These are phyloP conservation scores for Arthrobotrys musiformis DNA, from an alignment of 2,329 filamentous ascomycete genomes.

Conservation along the genomic window DNA sequence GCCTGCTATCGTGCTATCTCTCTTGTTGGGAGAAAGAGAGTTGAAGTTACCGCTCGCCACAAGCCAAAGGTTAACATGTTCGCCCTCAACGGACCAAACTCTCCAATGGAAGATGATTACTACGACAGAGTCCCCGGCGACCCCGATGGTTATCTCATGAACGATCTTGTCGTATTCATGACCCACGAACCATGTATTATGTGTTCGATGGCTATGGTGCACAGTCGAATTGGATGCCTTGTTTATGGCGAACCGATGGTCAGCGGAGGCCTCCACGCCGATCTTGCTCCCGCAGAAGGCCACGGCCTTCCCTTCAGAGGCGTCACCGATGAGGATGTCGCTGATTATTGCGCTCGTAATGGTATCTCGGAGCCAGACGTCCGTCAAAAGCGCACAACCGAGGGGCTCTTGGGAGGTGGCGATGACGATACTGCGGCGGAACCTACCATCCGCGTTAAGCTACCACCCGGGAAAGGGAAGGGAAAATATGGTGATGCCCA, in stretches of 20 bases:
- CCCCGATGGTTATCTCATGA: slow-evolving; percentile 86
- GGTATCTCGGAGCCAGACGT: slow-evolving; percentile 22
- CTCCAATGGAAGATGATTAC: slow-evolving; percentile 43
- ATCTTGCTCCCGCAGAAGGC: slow-evolving; percentile 68
- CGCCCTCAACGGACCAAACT: slow-evolving; percentile 42
- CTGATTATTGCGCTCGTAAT: slow-evolving; percentile 58
- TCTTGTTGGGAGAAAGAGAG: slow-evolving; percentile 75
- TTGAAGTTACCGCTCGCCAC: slow-evolving; percentile 55
- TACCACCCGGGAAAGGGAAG: slow-evolving; percentile 28
- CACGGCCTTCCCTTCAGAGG: slow-evolving; percentile 60
- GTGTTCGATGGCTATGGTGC: slow-evolving; percentile 95
- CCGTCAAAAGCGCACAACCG: not conserved
- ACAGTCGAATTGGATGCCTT: slow-evolving; percentile 88
- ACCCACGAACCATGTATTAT: slow-evolving; percentile 97
- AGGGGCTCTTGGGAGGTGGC: slow-evolving; percentile 9
- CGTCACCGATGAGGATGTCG: slow-evolving; percentile 61
- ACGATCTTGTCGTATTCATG: slow-evolving; percentile 90
- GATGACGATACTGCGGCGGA: slow-evolving; percentile 11
- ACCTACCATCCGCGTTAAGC: slow-evolving; percentile 24
- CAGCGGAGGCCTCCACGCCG: slow-evolving; percentile 84
- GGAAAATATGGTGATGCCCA: not conserved
- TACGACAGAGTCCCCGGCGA: slow-evolving; percentile 41
- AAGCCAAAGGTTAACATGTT: slow-evolving; percentile 41
- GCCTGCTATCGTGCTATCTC: slow-evolving; percentile 81
- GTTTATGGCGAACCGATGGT: slow-evolving; percentile 83